Conservation (phyloP, 257 asterid species). For the Buddleja alternifolia region DNA sequence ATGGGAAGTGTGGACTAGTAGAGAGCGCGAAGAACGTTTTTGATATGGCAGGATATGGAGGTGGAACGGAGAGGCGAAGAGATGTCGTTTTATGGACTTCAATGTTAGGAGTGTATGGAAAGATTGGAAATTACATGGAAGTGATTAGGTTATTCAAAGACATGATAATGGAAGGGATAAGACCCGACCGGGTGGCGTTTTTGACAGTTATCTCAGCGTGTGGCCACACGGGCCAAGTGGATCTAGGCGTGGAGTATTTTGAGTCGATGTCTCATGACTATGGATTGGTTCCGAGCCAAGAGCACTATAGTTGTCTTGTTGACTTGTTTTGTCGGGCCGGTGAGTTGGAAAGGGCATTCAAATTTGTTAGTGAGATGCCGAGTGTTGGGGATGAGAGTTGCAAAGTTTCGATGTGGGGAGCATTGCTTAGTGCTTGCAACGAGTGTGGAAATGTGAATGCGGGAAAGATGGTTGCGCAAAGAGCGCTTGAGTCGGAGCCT, state of each 20-base stretch:
- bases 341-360: conserved; percentile 73
- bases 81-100: conserved; percentile 91
- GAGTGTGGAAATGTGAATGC: conserved; percentile 70
- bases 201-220: conserved; percentile 83
- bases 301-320: conserved; percentile 83
- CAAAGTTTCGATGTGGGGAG: conserved; percentile 75
- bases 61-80: conserved; percentile 31
- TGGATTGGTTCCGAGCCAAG: conserved; percentile 55
- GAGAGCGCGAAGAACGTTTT: conserved; percentile 64
- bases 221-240: conserved; percentile 85
- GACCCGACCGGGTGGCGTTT: conserved; percentile 78
- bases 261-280: conserved; percentile 62
- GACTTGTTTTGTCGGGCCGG: conserved; percentile 87
- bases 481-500: conserved; percentile 79
- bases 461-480: conserved; percentile 74
- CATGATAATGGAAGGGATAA: conserved; percentile 66
- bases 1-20: conserved; percentile 77
- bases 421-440: conserved; percentile 75
- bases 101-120: conserved; percentile 70
- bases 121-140: conserved; percentile 57
- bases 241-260: conserved; percentile 68
- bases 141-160: conserved; percentile 55
- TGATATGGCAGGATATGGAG: conserved; percentile 48
- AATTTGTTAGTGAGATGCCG: conserved; percentile 49
- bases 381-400: conserved; percentile 24